Conservation (phyloP, 2,329 filamentous ascomycete species). For the Colletotrichum eremochloae region DNA sequence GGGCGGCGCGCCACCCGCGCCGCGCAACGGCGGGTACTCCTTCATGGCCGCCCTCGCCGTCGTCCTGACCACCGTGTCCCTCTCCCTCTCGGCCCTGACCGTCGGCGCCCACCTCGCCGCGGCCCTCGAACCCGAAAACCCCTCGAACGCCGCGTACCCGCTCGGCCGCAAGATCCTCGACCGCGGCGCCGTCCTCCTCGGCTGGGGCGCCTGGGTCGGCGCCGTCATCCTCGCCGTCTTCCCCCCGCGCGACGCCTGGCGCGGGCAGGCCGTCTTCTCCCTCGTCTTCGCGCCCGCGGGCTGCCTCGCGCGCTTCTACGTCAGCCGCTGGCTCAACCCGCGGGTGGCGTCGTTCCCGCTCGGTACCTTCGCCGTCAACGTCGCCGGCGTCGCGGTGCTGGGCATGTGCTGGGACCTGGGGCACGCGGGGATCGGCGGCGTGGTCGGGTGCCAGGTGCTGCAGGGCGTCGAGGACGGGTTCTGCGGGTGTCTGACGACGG, state of each 20-base stretch:
- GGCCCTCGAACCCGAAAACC: conserved; percentile 68
- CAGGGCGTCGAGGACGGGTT: conserved; percentile 77
- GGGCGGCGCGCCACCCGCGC: conserved; percentile 50
- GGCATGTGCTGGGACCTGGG: conserved; percentile 85
- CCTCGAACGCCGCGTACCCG: conserved; percentile 71
- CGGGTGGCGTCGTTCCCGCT: conserved; percentile 78
- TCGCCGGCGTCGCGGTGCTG: conserved; percentile 80
- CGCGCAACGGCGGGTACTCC: conserved; percentile 80
- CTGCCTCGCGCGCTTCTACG: conserved; percentile 81
- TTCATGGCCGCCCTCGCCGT: conserved; percentile 86
- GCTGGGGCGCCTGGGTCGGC: conserved; percentile 81
- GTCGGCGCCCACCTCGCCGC: conserved; percentile 82
- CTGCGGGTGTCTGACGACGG: conserved; percentile 75
- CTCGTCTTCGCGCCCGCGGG: conserved; percentile 87
- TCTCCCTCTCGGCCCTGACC: conserved; percentile 78
- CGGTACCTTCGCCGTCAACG: conserved; percentile 87
- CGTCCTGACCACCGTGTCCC: conserved; percentile 76
- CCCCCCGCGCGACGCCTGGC: conserved; percentile 81
- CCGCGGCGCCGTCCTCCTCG: conserved; percentile 72
- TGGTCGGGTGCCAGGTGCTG: conserved; percentile 76
- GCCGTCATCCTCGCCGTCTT: conserved; percentile 79
- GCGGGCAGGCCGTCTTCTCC: conserved; percentile 80
- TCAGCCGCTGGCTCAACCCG: conserved; percentile 78
- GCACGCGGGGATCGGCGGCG: conserved; percentile 68
- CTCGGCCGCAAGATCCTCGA: conserved; percentile 74